A percentile compares a stretch with the other conserved stretches of the same genome.
Evolutionary conservation across 2,329 filamentous ascomycete species (phyloP).

Genomic region (Penicillium sp.): DNA sequence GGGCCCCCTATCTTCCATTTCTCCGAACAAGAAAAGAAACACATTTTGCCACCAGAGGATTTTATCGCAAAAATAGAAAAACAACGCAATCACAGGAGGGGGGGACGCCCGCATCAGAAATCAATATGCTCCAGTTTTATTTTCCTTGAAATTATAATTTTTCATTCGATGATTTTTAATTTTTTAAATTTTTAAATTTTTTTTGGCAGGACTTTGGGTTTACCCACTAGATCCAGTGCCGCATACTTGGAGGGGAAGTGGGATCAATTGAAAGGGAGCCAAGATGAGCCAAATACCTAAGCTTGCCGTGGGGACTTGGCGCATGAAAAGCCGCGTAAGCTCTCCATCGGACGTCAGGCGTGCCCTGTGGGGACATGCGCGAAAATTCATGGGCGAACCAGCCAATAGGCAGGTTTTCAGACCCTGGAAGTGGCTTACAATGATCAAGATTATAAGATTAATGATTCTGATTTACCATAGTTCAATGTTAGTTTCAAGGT

Average conservation of each 20-base stretch:
- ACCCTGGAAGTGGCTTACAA: not conserved
- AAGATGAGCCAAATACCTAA: constrained; percentile 28
- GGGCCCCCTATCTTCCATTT: constrained; percentile 2
- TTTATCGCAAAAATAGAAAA: constrained; percentile 8
- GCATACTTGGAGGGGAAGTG: not conserved
- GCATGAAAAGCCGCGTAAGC: constrained; percentile 26
- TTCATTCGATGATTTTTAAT: not conserved
- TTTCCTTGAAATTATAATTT: not conserved
- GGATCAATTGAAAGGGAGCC: constrained; percentile 5
- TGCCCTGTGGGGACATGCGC: constrained; percentile 20
- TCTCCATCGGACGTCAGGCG: constrained; percentile 17
- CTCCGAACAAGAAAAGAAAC: not conserved
- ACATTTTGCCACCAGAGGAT: constrained; percentile 6
- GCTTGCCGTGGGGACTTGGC: constrained; percentile 25
- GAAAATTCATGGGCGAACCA: constrained; percentile 4
- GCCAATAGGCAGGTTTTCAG: not conserved
- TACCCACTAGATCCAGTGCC: not conserved
- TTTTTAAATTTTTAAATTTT: not conserved
- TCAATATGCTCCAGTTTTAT: not conserved
- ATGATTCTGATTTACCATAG: not conserved
- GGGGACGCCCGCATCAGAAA: not conserved
- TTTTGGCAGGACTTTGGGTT: not conserved
- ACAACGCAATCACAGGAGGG: constrained; percentile 1
- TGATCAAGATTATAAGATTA: not conserved
- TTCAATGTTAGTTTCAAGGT: not conserved